A percentile compares a stretch with the other conserved stretches of the same genome.
Evolutionary conservation across 257 asterid genomes (phyloP).

Genomic region (Prunella vulgaris): DNA sequence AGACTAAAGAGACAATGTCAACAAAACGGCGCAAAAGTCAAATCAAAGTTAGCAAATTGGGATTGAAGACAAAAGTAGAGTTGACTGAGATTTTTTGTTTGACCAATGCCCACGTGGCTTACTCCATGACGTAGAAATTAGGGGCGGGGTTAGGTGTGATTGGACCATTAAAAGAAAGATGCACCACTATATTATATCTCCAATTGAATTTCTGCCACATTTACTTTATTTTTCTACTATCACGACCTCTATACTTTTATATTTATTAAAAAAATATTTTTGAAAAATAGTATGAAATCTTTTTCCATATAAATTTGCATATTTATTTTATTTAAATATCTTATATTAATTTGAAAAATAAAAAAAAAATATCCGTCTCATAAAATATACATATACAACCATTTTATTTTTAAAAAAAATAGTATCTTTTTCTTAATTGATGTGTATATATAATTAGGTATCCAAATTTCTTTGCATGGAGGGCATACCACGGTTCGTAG

Average conservation of each 20-base stretch:
- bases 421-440: no score
- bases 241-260: not conserved
- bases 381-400: no score
- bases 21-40: constrained; percentile 34
- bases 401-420: no score
- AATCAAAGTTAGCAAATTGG: constrained; percentile 26
- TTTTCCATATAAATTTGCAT: no score
- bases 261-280: no score
- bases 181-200: not conserved
- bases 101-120: constrained; percentile 40
- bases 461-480: no score
- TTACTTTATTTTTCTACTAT: not conserved
- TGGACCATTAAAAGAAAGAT: constrained; percentile 22
- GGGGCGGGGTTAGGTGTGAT: constrained; percentile 36
- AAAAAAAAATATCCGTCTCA: no score
- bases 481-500: no score
- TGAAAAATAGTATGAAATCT: no score
- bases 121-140: constrained; percentile 36
- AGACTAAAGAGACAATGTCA: constrained; percentile 15
- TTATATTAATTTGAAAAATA: no score
- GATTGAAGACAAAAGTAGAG: constrained; percentile 26
- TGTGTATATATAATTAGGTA: no score
- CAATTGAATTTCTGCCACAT: not conserved
- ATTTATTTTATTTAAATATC: no score
- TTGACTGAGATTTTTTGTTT: constrained; percentile 42